Evolutionary conservation across 2,329 filamentous ascomycete species (phyloP).

Genomic region (Aspergillus tanneri): DNA sequence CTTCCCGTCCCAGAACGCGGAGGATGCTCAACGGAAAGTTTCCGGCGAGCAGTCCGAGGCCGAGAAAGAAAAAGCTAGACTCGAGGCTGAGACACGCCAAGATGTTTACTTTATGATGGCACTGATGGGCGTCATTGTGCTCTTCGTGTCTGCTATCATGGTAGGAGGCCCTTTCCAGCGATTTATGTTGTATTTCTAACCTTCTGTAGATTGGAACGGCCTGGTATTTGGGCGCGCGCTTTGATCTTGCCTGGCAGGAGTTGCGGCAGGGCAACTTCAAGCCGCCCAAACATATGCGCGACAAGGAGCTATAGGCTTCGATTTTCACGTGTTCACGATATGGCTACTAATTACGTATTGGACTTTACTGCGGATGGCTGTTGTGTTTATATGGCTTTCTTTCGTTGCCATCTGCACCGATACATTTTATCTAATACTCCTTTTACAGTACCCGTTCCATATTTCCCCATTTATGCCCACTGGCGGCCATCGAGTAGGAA

Average conservation of each 20-base stretch:
- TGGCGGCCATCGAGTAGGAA: background rate
- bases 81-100: constrained; percentile 52
- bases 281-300: constrained; percentile 33
- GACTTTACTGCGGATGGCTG: constrained; percentile 26
- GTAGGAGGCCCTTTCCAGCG: constrained; percentile 52
- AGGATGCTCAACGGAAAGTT: constrained; percentile 49
- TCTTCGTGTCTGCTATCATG: constrained; percentile 74
- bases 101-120: constrained; percentile 64
- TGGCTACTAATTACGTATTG: constrained; percentile 15
- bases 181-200: constrained; percentile 3
- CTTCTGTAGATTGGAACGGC: constrained; percentile 68
- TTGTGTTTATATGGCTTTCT: constrained; percentile 28
- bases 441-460: no score
- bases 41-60: constrained; percentile 59
- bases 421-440: constrained; percentile 35
- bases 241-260: constrained; percentile 67
- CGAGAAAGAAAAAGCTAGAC: constrained; percentile 51
- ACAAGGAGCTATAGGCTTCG: constrained; percentile 41
- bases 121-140: constrained; percentile 70
- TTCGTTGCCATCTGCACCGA: constrained; percentile 23
- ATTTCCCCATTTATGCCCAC: no score
- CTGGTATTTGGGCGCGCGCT: constrained; percentile 77
- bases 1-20: constrained; percentile 79
- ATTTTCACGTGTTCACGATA: constrained; percentile 32
- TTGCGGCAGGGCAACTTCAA: constrained; percentile 52